These are phyloP conservation scores for Stropharia rugosoannulata DNA, from an alignment of 768 basidiomycete species.

Conservation along the genomic window DNA sequence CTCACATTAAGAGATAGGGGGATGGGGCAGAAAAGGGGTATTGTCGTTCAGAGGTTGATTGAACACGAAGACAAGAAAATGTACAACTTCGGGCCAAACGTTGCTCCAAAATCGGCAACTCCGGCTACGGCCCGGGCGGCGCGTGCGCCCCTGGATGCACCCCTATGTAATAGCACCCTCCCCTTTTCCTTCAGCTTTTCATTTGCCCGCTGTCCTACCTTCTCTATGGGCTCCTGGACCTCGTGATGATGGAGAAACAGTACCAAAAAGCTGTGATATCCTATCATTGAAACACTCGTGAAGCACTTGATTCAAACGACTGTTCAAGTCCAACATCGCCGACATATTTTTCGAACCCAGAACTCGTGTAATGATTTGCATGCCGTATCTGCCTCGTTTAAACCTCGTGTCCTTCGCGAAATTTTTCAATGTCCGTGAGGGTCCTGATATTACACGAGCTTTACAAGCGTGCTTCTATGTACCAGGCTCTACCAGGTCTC, in stretches of 20 bases:
- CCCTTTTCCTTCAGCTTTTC: not conserved
- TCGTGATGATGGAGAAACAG: not conserved
- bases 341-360: not conserved
- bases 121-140: constrained; percentile 43
- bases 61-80: constrained; percentile 48
- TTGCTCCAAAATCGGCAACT: constrained; percentile 40
- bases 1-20: constrained; percentile 43
- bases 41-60: constrained; percentile 43
- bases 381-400: not conserved
- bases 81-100: constrained; percentile 37
- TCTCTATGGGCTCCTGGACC: not conserved
- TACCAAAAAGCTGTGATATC: too few species aligned
- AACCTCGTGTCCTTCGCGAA: not conserved
- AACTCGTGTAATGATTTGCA: too few species aligned
- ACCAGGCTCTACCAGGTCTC: too few species aligned
- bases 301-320: too few species aligned
- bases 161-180: constrained; percentile 7
- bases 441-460: too few species aligned
- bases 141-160: constrained; percentile 28
- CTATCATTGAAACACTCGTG: too few species aligned
- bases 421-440: not conserved
- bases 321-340: not conserved
- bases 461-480: too few species aligned
- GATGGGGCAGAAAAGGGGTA: constrained; percentile 30
- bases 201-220: not conserved